Conservation (phyloP, 2,329 filamentous ascomycete species). For the Ophiostoma australiae region DNA sequence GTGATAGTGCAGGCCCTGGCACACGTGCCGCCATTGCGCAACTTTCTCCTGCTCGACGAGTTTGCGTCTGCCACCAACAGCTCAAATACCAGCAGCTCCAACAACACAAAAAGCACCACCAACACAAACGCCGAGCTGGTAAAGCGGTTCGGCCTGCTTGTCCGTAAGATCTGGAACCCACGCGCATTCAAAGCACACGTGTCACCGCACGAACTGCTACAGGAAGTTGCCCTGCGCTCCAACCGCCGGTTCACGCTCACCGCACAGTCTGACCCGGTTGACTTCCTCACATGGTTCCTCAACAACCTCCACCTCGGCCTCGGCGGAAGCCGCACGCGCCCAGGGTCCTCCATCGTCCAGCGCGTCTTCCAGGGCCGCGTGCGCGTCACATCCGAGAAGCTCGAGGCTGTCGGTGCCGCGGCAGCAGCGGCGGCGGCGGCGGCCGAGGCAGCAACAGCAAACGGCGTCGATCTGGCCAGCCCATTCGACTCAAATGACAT, state of each 20-base stretch:
- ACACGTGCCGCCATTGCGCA: constrained; percentile 82
- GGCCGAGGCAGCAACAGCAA: constrained; percentile 14
- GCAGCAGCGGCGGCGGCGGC: constrained; percentile 24
- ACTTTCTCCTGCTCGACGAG: constrained; percentile 85
- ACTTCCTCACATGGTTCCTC: constrained; percentile 95
- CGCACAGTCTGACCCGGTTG: constrained; percentile 87
- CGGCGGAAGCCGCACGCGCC: constrained; percentile 82
- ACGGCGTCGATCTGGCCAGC: neutral
- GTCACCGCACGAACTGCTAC: constrained; percentile 91
- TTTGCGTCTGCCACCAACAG: constrained; percentile 45
- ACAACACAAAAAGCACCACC: neutral
- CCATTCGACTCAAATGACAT: constrained; percentile 22
- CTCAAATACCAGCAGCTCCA: neutral
- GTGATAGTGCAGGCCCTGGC: constrained; percentile 87
- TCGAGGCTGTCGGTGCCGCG: constrained; percentile 27
- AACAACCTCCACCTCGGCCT: constrained; percentile 91
- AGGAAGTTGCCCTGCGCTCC: constrained; percentile 85
- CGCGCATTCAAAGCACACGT: constrained; percentile 95
- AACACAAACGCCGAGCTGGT: constrained; percentile 68
- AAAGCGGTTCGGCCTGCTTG: constrained; percentile 78
- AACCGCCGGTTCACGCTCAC: constrained; percentile 91
- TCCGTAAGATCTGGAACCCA: constrained; percentile 97
- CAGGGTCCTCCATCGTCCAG: constrained; percentile 80
- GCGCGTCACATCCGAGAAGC: constrained; percentile 76
- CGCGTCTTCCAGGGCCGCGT: constrained; percentile 89